Evolutionary conservation across 208 protist genomes (phyloP).

Genomic region (Zelonia costaricensis): DNA sequence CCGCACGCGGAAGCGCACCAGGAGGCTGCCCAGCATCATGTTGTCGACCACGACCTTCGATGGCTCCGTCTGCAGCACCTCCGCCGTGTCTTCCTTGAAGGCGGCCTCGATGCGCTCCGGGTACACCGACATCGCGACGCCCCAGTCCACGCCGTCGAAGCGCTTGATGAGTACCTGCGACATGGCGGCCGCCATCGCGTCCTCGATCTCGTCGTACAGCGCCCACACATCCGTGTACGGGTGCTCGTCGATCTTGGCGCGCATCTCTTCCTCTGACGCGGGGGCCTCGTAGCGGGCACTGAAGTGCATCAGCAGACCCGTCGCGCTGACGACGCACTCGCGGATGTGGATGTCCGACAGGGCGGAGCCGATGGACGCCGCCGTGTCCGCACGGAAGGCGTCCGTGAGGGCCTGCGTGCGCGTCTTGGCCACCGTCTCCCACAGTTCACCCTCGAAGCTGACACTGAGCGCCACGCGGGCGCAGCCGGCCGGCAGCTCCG

Average conservation of each 20-base stretch:
- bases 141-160: conserved; percentile 56
- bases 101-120: conserved; percentile 23
- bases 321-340: conserved; percentile 26
- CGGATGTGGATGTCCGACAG: conserved; percentile 28
- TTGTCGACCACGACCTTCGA: conserved; percentile 29
- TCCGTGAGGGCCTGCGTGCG: conserved; percentile 20
- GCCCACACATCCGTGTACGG: conserved; percentile 27
- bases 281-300: conserved; percentile 4
- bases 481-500: conserved; percentile 22
- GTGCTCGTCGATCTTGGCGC: conserved; percentile 26
- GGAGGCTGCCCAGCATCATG: conserved; percentile 37
- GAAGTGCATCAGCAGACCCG: conserved; percentile 21
- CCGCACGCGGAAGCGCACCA: conserved; percentile 42
- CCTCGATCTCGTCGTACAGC: conserved; percentile 30
- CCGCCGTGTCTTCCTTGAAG: conserved; percentile 42
- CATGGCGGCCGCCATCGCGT: neutral
- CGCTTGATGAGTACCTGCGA: conserved; percentile 25
- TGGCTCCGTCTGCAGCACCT: conserved; percentile 29
- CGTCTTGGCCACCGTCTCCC: conserved; percentile 30
- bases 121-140: conserved; percentile 28
- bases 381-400: conserved; percentile 43
- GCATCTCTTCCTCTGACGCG: neutral
- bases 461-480: conserved; percentile 31
- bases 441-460: conserved; percentile 49
- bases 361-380: conserved; percentile 20